Evolutionary conservation across 371 early-diverging fungal species (phyloP).

Genomic region (Lichtheimia ornata): DNA sequence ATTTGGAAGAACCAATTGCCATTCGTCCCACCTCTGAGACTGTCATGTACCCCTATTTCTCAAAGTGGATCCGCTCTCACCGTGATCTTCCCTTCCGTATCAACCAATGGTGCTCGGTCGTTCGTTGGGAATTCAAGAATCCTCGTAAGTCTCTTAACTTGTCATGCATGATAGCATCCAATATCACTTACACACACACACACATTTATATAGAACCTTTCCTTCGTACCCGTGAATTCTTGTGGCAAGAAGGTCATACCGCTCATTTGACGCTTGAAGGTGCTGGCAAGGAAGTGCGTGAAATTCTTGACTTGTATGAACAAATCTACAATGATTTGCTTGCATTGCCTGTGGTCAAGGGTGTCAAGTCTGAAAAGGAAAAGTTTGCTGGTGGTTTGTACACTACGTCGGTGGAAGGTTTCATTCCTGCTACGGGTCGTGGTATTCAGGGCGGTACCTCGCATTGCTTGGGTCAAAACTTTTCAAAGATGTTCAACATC

Average conservation of each 20-base stretch:
- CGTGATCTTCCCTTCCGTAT: constrained; percentile 98
- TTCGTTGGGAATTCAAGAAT: constrained; percentile 99
- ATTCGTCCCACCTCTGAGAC: constrained; percentile 99
- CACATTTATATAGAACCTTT: constrained; percentile 80
- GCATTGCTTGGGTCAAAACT: constrained; percentile 99
- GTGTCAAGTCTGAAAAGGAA: constrained; percentile 99
- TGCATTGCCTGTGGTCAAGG: constrained; percentile 99
- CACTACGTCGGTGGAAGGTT: constrained; percentile 99
- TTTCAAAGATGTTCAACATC: constrained; percentile 96
- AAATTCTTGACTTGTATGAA: constrained; percentile 96
- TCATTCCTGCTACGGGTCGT: constrained; percentile 97
- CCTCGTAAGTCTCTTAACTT: constrained; percentile 76
- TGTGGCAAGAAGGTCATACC: constrained; percentile 99
- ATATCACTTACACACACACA: constrained; percentile 4
- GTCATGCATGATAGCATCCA: neutral
- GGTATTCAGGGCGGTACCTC: constrained; percentile 99
- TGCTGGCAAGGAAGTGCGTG: constrained; percentile 90
- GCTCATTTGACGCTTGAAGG: constrained; percentile 93
- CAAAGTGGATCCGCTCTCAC: constrained; percentile 99
- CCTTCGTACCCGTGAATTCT: constrained; percentile 99
- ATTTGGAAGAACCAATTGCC: constrained; percentile 97
- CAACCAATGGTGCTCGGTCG: constrained; percentile 99
- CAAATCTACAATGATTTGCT: constrained; percentile 97
- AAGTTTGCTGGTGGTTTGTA: constrained; percentile 99
- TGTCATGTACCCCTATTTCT: constrained; percentile 99